Conservation (phyloP, 1,139 yeast genomes). For the Lodderomyces theae region DNA sequence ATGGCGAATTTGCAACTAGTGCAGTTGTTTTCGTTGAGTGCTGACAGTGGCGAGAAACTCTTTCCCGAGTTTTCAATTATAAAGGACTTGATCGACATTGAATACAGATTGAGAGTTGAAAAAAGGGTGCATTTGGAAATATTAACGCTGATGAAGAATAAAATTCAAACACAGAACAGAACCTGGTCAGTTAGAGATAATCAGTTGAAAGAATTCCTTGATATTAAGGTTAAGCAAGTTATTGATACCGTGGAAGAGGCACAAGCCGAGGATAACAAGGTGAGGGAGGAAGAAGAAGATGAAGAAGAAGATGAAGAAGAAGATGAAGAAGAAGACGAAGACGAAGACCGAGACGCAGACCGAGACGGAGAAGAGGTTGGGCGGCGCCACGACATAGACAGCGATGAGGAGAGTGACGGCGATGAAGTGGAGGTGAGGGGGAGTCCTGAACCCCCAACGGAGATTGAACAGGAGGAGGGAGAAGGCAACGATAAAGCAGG, state of each 20-base stretch:
- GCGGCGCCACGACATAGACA: conserved; percentile 14
- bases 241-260: conserved; percentile 31
- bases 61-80: conserved; percentile 31
- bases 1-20: conserved; percentile 19
- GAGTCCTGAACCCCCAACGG: conserved; percentile 8
- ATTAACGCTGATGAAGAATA: conserved; percentile 31
- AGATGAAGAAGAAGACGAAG: conserved; percentile 13
- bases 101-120: conserved; percentile 32
- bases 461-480: conserved; percentile 10
- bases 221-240: conserved; percentile 29
- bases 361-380: conserved; percentile 12
- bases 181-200: conserved; percentile 43
- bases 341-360: conserved; percentile 14
- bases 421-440: conserved; percentile 8
- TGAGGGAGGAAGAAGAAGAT: conserved; percentile 12
- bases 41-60: conserved; percentile 23
- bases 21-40: conserved; percentile 29
- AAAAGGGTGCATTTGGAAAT: conserved; percentile 37
- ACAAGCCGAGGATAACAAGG: conserved; percentile 15
- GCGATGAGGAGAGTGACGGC: conserved; percentile 13
- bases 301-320: conserved; percentile 15
- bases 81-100: conserved; percentile 32
- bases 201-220: conserved; percentile 37
- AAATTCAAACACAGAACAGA: conserved; percentile 30
- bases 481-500: conserved; percentile 12